Evolutionary conservation across 2,329 filamentous ascomycete genomes (phyloP).

Genomic region (Endothia cerciana): DNA sequence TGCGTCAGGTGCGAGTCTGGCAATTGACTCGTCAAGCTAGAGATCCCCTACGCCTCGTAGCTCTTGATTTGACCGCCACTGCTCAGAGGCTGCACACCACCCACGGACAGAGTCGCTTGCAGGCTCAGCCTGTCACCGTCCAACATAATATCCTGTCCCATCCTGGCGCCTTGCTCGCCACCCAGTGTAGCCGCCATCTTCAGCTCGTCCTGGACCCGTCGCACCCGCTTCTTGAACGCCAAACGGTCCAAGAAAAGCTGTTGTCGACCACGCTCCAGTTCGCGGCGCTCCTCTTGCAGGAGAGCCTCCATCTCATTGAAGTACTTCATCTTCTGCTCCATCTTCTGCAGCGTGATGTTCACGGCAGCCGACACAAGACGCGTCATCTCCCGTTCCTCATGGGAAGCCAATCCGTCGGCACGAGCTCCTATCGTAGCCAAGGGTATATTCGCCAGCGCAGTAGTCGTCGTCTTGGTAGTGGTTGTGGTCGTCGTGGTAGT

Average conservation of each 20-base stretch:
- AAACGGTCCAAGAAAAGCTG: slow-evolving; percentile 92
- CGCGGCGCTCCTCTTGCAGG: slow-evolving; percentile 86
- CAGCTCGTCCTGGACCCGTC: slow-evolving; percentile 79
- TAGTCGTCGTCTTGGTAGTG: slow-evolving; percentile 50
- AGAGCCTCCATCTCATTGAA: slow-evolving; percentile 96
- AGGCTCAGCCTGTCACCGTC: slow-evolving; percentile 60
- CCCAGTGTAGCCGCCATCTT: slow-evolving; percentile 54
- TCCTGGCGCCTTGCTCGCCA: slow-evolving; percentile 53
- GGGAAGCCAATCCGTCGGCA: slow-evolving; percentile 84
- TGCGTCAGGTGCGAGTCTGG: not conserved
- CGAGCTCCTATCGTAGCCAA: slow-evolving; percentile 86
- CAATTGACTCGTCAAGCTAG: not conserved
- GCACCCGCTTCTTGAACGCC: slow-evolving; percentile 84
- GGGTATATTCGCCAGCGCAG: slow-evolving; percentile 73
- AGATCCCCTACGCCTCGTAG: slow-evolving; percentile 52
- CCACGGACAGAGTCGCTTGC: slow-evolving; percentile 47
- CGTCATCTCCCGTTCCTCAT: slow-evolving; percentile 96
- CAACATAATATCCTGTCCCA: slow-evolving; percentile 51
- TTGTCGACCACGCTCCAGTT: slow-evolving; percentile 88
- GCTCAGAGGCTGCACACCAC: slow-evolving; percentile 58
- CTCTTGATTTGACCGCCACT: slow-evolving; percentile 60
- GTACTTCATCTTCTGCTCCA: slow-evolving; percentile 93
- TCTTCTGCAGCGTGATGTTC: slow-evolving; percentile 92
- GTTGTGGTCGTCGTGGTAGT: slow-evolving; percentile 51
- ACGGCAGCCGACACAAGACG: slow-evolving; percentile 89